Evolutionary conservation across 495 filamentous ascomycete genomes (phyloP).

Genomic region (Aspergillus panamensis): DNA sequence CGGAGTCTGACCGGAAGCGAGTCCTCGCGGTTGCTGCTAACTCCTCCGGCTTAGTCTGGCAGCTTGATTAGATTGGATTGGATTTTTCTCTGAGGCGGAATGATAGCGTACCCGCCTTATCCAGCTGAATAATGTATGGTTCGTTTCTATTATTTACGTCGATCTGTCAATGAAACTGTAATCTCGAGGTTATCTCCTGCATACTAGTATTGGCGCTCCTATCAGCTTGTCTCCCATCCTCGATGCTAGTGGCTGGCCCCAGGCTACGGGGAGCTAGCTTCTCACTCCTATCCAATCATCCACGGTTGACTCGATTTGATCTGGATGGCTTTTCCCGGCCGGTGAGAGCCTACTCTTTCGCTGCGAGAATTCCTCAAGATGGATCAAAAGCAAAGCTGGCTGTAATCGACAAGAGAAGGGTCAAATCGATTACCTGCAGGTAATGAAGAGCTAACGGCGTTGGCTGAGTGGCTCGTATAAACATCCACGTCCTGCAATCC

Average conservation of each 20-base stretch:
- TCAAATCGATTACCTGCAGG: background rate
- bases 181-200: slow-evolving; percentile 18
- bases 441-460: slow-evolving; percentile 3
- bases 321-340: background rate
- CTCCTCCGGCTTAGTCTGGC: background rate
- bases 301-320: background rate
- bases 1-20: background rate
- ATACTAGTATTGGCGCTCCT: slow-evolving; percentile 17
- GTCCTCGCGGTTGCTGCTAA: background rate
- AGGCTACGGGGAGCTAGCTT: background rate
- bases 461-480: slow-evolving; percentile 8
- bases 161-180: slow-evolving; percentile 26
- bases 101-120: slow-evolving; percentile 15
- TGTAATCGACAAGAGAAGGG: background rate
- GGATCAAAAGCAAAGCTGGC: background rate
- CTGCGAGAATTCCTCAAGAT: background rate
- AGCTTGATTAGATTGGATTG: background rate
- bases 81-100: background rate
- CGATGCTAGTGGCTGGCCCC: background rate
- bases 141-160: slow-evolving; percentile 29
- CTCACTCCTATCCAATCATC: slow-evolving; percentile 11
- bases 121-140: slow-evolving; percentile 5
- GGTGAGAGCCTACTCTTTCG: background rate
- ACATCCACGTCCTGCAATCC: slow-evolving; percentile 1
- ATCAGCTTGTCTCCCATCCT: background rate